Evolutionary conservation across 1,139 yeast genomes (phyloP).

Genomic region (Hansenula sp.): DNA sequence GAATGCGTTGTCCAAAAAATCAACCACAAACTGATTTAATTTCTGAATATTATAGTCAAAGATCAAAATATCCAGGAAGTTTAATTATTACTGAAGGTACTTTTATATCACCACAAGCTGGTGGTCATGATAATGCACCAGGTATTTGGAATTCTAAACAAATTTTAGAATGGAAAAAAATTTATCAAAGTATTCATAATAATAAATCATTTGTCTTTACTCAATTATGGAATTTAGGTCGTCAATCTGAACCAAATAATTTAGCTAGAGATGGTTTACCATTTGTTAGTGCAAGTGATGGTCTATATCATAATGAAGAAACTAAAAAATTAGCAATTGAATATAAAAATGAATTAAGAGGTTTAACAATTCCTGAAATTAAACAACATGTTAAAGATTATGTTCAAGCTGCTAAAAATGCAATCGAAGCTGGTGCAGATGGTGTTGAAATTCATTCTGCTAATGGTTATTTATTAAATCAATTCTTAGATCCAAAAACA

Average conservation of each 20-base stretch:
- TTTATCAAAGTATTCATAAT: conserved; percentile 30
- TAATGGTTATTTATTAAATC: conserved; percentile 45
- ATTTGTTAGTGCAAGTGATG: conserved; percentile 29
- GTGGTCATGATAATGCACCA: conserved; percentile 26
- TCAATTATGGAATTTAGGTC: conserved; percentile 37
- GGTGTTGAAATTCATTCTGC: conserved; percentile 49
- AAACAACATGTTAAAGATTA: conserved; percentile 32
- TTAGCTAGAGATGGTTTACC: conserved; percentile 21
- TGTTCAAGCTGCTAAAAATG: conserved; percentile 41
- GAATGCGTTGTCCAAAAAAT: conserved; percentile 36
- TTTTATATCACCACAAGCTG: conserved; percentile 22
- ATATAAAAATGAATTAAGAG: conserved; percentile 29
- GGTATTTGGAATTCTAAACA: conserved; percentile 38
- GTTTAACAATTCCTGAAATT: conserved; percentile 32
- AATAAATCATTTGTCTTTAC: conserved; percentile 28
- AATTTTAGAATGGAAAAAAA: conserved; percentile 31
- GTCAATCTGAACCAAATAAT: conserved; percentile 25
- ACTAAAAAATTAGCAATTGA: conserved; percentile 25
- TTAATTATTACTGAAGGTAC: conserved; percentile 34
- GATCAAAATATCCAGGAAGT: conserved; percentile 32
- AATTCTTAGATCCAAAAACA: conserved; percentile 44
- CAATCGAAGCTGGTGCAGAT: conserved; percentile 43
- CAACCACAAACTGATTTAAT: conserved; percentile 20
- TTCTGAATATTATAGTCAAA: conserved; percentile 30
- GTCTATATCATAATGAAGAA: conserved; percentile 26